Evolutionary conservation across 306 rosid species (phyloP).

Genomic region (Delonix regia): DNA sequence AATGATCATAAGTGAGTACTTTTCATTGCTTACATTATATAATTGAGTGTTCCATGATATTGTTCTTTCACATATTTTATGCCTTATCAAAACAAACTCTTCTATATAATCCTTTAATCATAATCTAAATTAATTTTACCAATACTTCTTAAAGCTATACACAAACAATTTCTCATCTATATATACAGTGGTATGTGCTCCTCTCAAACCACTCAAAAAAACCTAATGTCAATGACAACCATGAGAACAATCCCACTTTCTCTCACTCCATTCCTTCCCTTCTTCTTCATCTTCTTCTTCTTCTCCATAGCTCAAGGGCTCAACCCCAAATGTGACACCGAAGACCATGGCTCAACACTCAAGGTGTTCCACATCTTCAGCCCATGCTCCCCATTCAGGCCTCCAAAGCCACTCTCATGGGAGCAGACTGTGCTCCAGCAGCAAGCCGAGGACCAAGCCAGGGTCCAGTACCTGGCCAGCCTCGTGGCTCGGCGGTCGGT

Average conservation of each 20-base stretch:
- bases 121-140: no score
- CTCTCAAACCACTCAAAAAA: constrained; percentile 34
- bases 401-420: constrained; percentile 67
- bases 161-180: neutral
- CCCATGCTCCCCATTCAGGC: constrained; percentile 74
- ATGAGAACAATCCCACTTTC: constrained; percentile 42
- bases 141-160: neutral
- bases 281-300: constrained; percentile 31
- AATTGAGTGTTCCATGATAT: no score
- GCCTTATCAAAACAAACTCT: no score
- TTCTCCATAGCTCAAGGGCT: constrained; percentile 46
- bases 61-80: no score
- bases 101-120: no score
- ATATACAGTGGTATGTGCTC: constrained; percentile 38
- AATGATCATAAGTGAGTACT: no score
- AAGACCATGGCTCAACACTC: constrained; percentile 67
- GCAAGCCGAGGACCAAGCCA: constrained; percentile 64
- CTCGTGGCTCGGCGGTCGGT: constrained; percentile 60
- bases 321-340: constrained; percentile 49
- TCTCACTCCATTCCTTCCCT: neutral
- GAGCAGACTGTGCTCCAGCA: constrained; percentile 63
- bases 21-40: no score
- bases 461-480: constrained; percentile 65
- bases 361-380: constrained; percentile 70
- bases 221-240: constrained; percentile 19